Evolutionary conservation across 164 flowering plant genomes (phyloP).

Genomic region (Nymphaea thermarum): DNA sequence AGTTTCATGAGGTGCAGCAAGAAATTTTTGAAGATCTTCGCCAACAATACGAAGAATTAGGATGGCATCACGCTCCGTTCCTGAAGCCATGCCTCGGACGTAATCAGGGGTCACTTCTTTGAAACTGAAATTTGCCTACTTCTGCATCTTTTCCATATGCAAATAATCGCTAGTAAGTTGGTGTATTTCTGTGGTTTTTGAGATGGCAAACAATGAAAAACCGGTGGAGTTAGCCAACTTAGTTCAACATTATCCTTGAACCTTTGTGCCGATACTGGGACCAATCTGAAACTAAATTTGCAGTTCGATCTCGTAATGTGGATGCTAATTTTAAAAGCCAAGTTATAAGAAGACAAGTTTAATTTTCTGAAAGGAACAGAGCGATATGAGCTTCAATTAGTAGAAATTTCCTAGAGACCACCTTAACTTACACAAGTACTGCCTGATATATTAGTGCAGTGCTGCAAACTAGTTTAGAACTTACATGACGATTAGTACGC

Average conservation of each 20-base stretch:
- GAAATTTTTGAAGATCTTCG: constrained; percentile 70
- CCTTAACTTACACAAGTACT: neutral
- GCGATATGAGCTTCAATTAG: no score
- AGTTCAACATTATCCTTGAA: no score
- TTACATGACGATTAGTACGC: no score
- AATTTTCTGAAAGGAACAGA: no score
- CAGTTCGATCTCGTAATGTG: no score
- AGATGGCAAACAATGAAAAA: neutral
- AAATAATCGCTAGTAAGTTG: neutral
- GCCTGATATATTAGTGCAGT: neutral
- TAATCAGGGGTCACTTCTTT: constrained; percentile 68
- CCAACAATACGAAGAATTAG: constrained; percentile 93
- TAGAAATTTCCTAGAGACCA: no score
- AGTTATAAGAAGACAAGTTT: no score
- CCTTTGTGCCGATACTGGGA: no score
- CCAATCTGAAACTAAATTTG: no score
- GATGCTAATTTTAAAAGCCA: no score
- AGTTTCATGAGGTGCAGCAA: constrained; percentile 39
- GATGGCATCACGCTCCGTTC: constrained; percentile 81
- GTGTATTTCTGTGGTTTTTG: no score
- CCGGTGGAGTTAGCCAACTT: neutral
- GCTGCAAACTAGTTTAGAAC: neutral
- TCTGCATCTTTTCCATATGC: neutral
- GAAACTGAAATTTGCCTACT: constrained; percentile 12
- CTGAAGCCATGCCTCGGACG: constrained; percentile 83